These are phyloP conservation scores for Debaryomyces udenii DNA, from an alignment of 1,139 yeast species.

Conservation along the genomic window DNA sequence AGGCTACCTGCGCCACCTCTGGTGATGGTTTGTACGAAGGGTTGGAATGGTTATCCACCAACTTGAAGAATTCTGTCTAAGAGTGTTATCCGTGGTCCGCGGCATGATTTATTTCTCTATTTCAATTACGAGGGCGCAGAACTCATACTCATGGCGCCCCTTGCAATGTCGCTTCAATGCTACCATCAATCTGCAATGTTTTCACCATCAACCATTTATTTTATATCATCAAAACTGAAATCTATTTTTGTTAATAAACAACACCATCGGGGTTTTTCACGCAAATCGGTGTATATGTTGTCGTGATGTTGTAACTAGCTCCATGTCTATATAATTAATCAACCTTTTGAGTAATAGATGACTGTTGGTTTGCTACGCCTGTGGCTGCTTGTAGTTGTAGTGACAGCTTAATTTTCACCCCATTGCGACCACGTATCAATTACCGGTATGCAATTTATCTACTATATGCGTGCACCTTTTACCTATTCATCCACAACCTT, in stretches of 20 bases:
- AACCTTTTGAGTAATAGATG: conserved; percentile 10
- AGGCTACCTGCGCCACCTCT: conserved; percentile 47
- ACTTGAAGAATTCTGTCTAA: conserved; percentile 29
- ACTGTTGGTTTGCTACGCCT: conserved; percentile 5
- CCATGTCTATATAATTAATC: conserved; percentile 10
- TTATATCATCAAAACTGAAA: conserved; percentile 8
- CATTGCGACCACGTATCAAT: conserved; percentile 7
- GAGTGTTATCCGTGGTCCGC: background rate
- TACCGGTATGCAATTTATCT: no score
- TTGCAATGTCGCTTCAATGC: background rate
- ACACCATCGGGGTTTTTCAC: background rate
- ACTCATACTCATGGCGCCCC: conserved; percentile 3
- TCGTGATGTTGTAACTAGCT: conserved; percentile 8
- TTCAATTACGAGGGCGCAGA: background rate
- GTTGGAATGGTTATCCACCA: conserved; percentile 46
- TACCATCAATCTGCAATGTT: background rate
- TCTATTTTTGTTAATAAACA: conserved; percentile 8
- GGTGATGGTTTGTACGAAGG: conserved; percentile 50
- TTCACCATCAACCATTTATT: conserved; percentile 7
- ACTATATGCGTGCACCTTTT: background rate
- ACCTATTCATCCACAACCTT: background rate
- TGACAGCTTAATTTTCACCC: background rate
- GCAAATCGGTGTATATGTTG: background rate
- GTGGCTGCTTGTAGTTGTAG: background rate
- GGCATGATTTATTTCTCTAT: background rate